phyloP scores from a whole-genome alignment of 768 basidiomycete genomes.

The Arthromyces matolae region DNA sequence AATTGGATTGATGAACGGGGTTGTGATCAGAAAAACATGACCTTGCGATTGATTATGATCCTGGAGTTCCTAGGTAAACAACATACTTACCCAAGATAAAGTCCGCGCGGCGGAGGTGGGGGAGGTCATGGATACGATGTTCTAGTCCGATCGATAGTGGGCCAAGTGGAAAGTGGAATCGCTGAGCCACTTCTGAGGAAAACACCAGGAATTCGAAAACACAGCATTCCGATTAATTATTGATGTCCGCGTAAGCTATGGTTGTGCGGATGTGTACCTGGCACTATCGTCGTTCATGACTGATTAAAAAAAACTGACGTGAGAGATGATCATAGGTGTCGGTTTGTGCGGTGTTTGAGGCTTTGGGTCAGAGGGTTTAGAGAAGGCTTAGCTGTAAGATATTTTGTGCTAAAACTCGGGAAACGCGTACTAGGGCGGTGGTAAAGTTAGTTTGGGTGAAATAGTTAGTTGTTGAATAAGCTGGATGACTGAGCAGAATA shows the following conservation, averaged over 20 bases:
- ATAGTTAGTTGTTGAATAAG: constrained; percentile 1
- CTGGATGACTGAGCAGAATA: constrained; percentile 9
- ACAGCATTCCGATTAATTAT: constrained; percentile 5
- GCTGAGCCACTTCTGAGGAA: constrained; percentile 6
- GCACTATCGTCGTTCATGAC: constrained; percentile 7
- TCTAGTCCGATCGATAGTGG: too few relatives aligned
- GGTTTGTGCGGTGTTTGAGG: too few relatives aligned
- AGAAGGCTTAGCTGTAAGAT: too few relatives aligned
- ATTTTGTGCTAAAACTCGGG: too few relatives aligned
- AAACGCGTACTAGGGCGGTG: too few relatives aligned
- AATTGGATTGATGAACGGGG: background rate
- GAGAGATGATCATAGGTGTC: constrained; percentile 2
- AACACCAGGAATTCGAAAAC: too few relatives aligned
- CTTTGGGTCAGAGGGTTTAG: too few relatives aligned
- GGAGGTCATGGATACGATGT: too few relatives aligned
- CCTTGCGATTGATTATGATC: background rate
- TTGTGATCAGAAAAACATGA: too few relatives aligned
- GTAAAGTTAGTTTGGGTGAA: background rate
- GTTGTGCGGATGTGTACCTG: constrained; percentile 5
- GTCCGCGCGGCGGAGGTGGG: constrained; percentile 5
- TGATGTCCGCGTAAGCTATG: background rate
- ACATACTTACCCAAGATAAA: background rate
- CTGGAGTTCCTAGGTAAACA: constrained; percentile 13
- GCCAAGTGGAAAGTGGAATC: constrained; percentile 1
- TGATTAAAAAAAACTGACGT: constrained; percentile 8